Conservation (phyloP, 306 rosid species). For the Rubus parviflorus region DNA sequence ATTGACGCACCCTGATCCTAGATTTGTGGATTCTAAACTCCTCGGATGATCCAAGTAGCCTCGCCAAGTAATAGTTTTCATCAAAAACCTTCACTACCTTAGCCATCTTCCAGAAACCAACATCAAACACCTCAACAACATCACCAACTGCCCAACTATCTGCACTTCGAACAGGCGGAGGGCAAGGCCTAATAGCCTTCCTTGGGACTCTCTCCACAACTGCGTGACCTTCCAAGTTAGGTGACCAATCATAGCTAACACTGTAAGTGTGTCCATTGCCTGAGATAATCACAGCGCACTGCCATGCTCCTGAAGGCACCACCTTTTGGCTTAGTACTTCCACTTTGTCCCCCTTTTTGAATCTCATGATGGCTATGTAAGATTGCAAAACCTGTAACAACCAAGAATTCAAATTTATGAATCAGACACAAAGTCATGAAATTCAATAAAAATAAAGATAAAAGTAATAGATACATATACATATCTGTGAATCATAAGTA, state of each 20-base stretch:
- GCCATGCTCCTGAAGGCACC: constrained; percentile 55
- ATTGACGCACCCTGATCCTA: constrained; percentile 56
- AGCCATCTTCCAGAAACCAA: constrained; percentile 68
- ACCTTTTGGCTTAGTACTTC: constrained; percentile 61
- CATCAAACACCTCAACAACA: constrained; percentile 60
- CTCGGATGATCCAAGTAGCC: constrained; percentile 52
- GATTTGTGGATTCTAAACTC: constrained; percentile 45
- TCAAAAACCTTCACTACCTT: constrained; percentile 38
- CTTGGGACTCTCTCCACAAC: constrained; percentile 52
- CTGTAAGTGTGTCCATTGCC: constrained; percentile 62
- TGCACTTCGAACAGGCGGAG: constrained; percentile 37
- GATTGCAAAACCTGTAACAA: constrained; percentile 35
- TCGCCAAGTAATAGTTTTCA: constrained; percentile 46
- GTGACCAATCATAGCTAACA: constrained; percentile 43
- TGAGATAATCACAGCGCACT: constrained; percentile 58
- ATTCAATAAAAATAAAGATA: background rate
- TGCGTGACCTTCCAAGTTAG: constrained; percentile 27
- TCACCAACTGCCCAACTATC: constrained; percentile 55
- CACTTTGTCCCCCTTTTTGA: constrained; percentile 62
- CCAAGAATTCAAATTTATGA: background rate
- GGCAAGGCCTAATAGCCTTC: constrained; percentile 69
- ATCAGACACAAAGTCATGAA: constrained; percentile 13
- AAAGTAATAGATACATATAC: constrained; percentile 7
- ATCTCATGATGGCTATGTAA: constrained; percentile 47
- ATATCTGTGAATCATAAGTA: too few species aligned